A percentile compares a stretch with the other conserved stretches of the same genome.
phyloP scores from a whole-genome alignment of 2,329 filamentous ascomycete genomes.

The Cladosporium sp. region DNA sequence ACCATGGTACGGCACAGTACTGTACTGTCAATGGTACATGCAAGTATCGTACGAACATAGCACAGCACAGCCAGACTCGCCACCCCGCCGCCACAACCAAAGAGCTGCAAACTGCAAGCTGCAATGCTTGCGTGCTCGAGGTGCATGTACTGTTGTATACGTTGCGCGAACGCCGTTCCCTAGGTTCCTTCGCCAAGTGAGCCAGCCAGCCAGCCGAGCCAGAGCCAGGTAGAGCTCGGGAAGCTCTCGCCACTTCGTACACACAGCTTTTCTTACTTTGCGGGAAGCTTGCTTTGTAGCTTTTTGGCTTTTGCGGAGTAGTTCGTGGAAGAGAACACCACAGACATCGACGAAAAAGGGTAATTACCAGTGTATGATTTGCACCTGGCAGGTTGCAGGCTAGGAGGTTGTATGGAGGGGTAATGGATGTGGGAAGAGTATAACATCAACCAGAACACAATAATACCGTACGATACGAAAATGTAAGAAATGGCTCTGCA shows the following conservation, averaged over 20 bases:
- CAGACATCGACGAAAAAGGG: background rate
- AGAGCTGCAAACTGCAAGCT: background rate
- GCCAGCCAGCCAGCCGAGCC: too few species aligned
- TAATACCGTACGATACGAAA: background rate
- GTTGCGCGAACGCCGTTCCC: background rate
- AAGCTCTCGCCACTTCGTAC: background rate
- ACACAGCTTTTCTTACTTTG: background rate
- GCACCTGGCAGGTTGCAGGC: background rate
- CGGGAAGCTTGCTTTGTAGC: background rate
- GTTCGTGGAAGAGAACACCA: background rate
- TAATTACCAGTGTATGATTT: background rate
- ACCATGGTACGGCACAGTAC: background rate
- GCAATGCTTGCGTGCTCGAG: background rate
- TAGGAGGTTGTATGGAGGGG: background rate
- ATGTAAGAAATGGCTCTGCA: too few species aligned
- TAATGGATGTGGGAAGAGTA: too few species aligned
- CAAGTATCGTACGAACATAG: background rate
- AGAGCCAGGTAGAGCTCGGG: background rate
- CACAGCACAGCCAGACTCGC: background rate
- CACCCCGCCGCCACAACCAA: background rate
- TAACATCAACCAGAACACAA: too few species aligned
- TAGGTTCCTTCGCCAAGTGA: background rate
- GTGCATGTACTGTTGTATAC: background rate
- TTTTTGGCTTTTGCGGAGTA: background rate
- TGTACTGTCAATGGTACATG: too few species aligned